A percentile compares a stretch with the other conserved stretches of the same genome.
Conservation (phyloP, 805 yeast species). For the Candida germanica region DNA sequence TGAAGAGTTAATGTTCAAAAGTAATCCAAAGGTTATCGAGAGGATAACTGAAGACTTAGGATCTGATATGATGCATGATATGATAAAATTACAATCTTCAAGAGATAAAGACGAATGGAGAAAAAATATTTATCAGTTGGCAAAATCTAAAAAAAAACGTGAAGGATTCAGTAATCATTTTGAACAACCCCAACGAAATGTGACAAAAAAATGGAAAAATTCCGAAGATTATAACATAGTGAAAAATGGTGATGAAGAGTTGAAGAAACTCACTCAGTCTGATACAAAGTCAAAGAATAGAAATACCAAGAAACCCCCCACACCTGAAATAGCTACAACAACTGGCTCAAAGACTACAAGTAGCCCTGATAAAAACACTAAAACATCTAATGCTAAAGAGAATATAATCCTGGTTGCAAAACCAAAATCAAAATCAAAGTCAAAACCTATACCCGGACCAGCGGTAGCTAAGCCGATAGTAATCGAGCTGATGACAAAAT, state of each 20-base stretch:
- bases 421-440: no score
- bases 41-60: constrained; percentile 22
- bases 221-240: not conserved
- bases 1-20: constrained; percentile 3
- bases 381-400: no score
- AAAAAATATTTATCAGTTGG: constrained; percentile 15
- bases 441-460: no score
- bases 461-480: no score
- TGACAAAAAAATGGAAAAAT: not conserved
- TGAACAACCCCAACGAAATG: not conserved
- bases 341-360: no score
- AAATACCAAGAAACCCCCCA: not conserved
- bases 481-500: no score
- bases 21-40: constrained; percentile 22
- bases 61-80: constrained; percentile 17
- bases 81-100: constrained; percentile 28
- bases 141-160: constrained; percentile 8
- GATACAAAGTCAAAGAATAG: not conserved
- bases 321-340: no score
- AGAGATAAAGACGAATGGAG: constrained; percentile 24
- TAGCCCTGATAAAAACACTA: no score
- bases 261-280: not conserved
- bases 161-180: not conserved
- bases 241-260: not conserved
- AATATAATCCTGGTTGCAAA: no score